phyloP scores from a whole-genome alignment of 805 yeast species.

The Candida verbasci region DNA sequence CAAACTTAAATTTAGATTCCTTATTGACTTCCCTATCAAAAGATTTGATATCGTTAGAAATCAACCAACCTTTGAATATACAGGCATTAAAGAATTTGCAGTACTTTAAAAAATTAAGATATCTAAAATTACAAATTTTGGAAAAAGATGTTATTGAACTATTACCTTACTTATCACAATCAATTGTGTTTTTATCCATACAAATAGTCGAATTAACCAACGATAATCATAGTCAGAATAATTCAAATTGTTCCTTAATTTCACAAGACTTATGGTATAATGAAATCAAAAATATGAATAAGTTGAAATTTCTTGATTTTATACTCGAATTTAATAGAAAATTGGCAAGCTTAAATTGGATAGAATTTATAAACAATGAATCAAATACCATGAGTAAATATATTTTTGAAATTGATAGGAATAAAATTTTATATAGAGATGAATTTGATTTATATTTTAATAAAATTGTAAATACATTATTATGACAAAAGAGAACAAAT shows the following conservation, averaged over 20 bases:
- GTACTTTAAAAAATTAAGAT: background rate
- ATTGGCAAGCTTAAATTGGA: constrained; percentile 9
- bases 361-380: constrained; percentile 1
- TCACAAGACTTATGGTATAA: constrained; percentile 4
- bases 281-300: constrained; percentile 1
- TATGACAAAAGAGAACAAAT: constrained; percentile 5
- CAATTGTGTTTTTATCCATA: constrained; percentile 1
- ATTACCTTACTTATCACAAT: constrained; percentile 3
- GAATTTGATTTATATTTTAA: constrained; percentile 7
- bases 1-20: background rate
- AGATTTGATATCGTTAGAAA: background rate
- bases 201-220: constrained; percentile 1
- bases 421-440: constrained; percentile 4
- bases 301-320: constrained; percentile 5
- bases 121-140: background rate
- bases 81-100: background rate
- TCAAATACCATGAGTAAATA: no score
- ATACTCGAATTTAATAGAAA: constrained; percentile 7
- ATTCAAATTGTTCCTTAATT: constrained; percentile 1
- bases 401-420: constrained; percentile 3
- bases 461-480: constrained; percentile 6
- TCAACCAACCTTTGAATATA: constrained; percentile 5
- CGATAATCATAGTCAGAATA: constrained; percentile 1
- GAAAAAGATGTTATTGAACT: constrained; percentile 5
- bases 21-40: background rate